Evolutionary conservation across 2,329 filamentous ascomycete genomes (phyloP), one percentile per base, ranked within the genome.

Genomic region (Diatrype stigma): DNA sequence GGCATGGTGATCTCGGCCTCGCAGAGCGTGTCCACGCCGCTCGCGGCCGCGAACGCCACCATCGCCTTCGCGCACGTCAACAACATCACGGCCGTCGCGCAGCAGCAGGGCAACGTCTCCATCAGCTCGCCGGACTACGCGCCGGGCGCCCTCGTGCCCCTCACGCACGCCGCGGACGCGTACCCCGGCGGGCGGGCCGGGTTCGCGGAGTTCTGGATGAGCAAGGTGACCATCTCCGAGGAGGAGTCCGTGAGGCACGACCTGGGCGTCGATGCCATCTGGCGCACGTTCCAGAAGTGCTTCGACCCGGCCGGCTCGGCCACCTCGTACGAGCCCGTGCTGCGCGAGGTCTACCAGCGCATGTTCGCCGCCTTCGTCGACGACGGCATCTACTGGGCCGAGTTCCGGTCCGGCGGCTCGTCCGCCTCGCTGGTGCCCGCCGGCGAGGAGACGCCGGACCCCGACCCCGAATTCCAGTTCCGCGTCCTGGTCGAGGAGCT

Each of bases 361-460:
- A 38, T 56, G 12, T 56, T 56, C 26, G 44, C 49, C 21, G 48
- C 45, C 23, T 53, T 49, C 38, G 51, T 53, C 26, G 51, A 53
- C 42, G 51, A 53, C 48, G 49, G 48, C 38, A 55, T 53, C 49
- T 49, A n/a, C n/a, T 54, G 51, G 54, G 52, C 48, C 42, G 52
- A 53, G 49, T 47, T 54, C 44, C 52, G 49, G 40, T 49, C 48
- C 40, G 52, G 51, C 16, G 51, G 49, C 38, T 51, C 52, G 23
- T 52, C 48, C 30, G 54, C 49, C 10, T 51, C 51, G 40, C 42
- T 52, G n/a, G 49, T 54, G 26, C 51, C 46, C n/a, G 52, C 52
- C 10, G 54, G 54, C 11, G 3, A 56, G 44, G 54, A 56, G 21
- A 51, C 46, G 28, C 14, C 42, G 14, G 34, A 56, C 35, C 51